Percentiles rank a stretch among this genome's conserved stretches.
Evolutionary conservation across 495 filamentous ascomycete species (phyloP).

Genomic region (Penicillium steckii): DNA sequence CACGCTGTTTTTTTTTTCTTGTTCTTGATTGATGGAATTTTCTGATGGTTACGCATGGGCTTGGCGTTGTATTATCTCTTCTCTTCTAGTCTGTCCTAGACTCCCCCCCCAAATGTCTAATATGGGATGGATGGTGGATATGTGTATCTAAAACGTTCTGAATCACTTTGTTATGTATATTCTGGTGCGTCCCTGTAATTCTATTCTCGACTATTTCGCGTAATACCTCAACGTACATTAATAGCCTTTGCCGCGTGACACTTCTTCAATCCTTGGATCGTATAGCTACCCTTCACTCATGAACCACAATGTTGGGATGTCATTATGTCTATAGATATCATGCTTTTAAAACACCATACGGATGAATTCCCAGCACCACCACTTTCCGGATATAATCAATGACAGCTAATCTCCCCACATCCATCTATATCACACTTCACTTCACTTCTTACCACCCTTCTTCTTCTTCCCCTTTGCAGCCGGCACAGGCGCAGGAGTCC

Average conservation of each 20-base stretch:
- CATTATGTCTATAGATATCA: conserved; percentile 16
- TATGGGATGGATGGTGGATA: conserved; percentile 27
- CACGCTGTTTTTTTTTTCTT: conserved; percentile 21
- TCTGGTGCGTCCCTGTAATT: background rate
- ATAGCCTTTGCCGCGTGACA: background rate
- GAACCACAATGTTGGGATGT: conserved; percentile 15
- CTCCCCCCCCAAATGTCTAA: conserved; percentile 16
- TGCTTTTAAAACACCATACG: background rate
- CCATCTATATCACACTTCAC: conserved; percentile 9
- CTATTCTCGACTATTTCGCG: background rate
- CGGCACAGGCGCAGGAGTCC: conserved; percentile 10
- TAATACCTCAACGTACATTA: background rate
- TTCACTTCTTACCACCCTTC: conserved; percentile 14
- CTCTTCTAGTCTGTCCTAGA: conserved; percentile 15
- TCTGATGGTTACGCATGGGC: conserved; percentile 41
- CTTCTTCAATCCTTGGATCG: background rate
- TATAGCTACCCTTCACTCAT: background rate
- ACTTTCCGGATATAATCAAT: background rate
- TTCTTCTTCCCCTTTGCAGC: conserved; percentile 32
- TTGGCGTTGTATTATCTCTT: conserved; percentile 34
- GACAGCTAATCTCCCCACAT: background rate
- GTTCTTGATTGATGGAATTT: conserved; percentile 34
- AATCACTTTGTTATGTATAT: conserved; percentile 18
- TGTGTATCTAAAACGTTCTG: conserved; percentile 31
- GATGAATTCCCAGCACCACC: background rate